Conservation (phyloP, 257 asterid species). For the Forsythia suspensa region DNA sequence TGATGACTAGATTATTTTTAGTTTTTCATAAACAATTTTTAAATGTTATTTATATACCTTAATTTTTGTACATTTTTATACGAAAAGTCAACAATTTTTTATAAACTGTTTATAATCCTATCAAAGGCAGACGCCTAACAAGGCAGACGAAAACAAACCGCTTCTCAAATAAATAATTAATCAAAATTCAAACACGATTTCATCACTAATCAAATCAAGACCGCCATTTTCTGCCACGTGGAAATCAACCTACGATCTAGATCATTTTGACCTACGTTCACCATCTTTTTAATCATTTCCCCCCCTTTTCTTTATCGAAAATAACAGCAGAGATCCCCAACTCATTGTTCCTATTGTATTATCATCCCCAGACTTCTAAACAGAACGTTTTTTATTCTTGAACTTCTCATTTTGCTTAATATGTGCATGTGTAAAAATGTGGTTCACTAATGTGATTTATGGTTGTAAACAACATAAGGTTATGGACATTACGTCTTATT, state of each 20-base stretch:
- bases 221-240: neutral
- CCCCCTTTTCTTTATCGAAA: neutral
- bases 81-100: too few relatives aligned
- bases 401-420: neutral
- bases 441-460: too few relatives aligned
- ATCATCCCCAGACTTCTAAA: neutral
- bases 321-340: neutral
- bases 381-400: neutral
- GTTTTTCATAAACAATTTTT: too few relatives aligned
- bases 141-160: neutral
- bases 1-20: too few relatives aligned
- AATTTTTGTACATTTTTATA: too few relatives aligned
- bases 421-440: too few relatives aligned
- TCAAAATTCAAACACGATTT: neutral
- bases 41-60: neutral
- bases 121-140: too few relatives aligned
- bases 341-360: neutral
- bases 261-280: neutral
- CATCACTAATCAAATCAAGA: neutral
- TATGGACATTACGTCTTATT: too few relatives aligned
- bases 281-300: neutral
- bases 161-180: neutral
- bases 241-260: neutral
- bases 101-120: too few relatives aligned
- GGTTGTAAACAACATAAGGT: too few relatives aligned